Evolutionary conservation across 2,329 filamentous ascomycete genomes (phyloP), one percentile per base, ranked within the genome.

Genomic region (Orbilia oligospora): DNA sequence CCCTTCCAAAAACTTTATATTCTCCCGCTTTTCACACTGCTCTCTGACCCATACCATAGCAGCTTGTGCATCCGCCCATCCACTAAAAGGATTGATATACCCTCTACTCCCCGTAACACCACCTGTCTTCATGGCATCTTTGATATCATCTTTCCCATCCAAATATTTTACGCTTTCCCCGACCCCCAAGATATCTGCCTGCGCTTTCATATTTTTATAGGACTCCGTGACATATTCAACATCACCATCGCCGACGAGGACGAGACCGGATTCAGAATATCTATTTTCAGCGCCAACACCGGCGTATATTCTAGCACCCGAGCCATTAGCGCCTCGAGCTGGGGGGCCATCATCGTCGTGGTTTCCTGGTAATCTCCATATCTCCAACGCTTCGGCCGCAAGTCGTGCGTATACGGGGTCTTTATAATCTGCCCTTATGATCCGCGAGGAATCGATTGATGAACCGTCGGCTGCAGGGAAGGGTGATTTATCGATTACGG

Each of bases 1-100:
- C 66, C 90, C 87, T 9, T 87, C 86, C 6, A 88, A 87, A n/a
- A 77, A 68, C 27, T 51, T 65, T 22, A 77, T 71, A 48, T 77
- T 77, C 41, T 8, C 36, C 4, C 51, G 36, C 8, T 85, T 86
- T 44, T 87, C 86, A 24, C 90, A 88, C 67, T 87, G 85, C 51
- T 86, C 83, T 72, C 89, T 87, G 16, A 92, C 83, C 87, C 89
- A 92, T 53, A 86, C 84, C 90, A 95, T 92, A 14, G 88, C 89
- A 55, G 87, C 88, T 79, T 90, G 91, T 0, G 93, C 93, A 83
- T 97, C 88, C 1, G 91, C 93, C 93, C 93, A 97, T 5, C 93
- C 93, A 46, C 90, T 91, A 30, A 87, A 86, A 67, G 87, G 87
- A 83, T 97, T 97, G 68, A 92, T 84, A 84, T 94, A 97, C 22